Evolutionary conservation across 192 early-diverging fungal species (phyloP).

Genomic region (Entomortierella lignicola): DNA sequence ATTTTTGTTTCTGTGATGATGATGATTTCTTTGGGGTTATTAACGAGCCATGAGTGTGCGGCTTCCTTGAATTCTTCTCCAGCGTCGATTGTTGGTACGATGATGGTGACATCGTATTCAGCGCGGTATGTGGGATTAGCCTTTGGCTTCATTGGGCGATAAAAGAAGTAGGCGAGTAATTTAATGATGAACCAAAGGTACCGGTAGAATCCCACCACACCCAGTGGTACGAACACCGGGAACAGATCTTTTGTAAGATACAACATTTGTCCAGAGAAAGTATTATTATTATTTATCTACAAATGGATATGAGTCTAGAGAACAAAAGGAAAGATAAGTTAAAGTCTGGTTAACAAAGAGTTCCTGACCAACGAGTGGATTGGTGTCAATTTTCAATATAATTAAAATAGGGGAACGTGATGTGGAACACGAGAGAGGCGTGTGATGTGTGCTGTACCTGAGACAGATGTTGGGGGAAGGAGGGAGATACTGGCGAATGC

Average conservation of each 20-base stretch:
- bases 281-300: too few species aligned
- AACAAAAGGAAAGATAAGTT: not conserved
- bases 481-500: too few species aligned
- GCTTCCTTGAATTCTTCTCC: conserved; percentile 80
- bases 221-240: conserved; percentile 75
- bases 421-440: too few species aligned
- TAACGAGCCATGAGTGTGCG: conserved; percentile 70
- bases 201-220: conserved; percentile 78
- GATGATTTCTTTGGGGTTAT: conserved; percentile 76
- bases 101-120: conserved; percentile 74
- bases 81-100: conserved; percentile 80
- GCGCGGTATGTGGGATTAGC: conserved; percentile 67
- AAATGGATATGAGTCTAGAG: not conserved
- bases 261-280: too few species aligned
- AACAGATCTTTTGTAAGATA: conserved; percentile 76
- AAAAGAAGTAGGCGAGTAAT: conserved; percentile 69
- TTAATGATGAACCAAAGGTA: conserved; percentile 79
- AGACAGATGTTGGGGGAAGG: too few species aligned
- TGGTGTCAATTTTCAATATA: not conserved
- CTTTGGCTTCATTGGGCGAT: conserved; percentile 69
- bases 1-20: conserved; percentile 75
- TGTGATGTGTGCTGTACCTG: too few species aligned
- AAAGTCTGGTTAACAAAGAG: too few species aligned
- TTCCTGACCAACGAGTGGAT: too few species aligned
- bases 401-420: too few species aligned